These are phyloP conservation scores for Saccharomycopsis sp. DNA, from an alignment of 805 yeast genomes.

Conservation along the genomic window DNA sequence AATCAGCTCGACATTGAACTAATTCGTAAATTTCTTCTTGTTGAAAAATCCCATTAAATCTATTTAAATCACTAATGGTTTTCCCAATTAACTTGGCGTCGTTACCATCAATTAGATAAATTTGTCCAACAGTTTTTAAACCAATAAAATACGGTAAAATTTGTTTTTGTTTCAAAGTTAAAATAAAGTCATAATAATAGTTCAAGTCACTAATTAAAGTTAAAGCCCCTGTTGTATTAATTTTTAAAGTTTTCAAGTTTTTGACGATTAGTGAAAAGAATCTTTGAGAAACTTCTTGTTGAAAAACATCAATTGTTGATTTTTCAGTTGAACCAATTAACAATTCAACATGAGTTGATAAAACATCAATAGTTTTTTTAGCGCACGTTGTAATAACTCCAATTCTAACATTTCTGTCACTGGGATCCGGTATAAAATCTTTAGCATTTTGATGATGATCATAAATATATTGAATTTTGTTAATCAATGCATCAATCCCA, in stretches of 20 bases:
- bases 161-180: conserved; percentile 49
- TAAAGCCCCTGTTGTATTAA: conserved; percentile 77
- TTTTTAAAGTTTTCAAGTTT: conserved; percentile 58
- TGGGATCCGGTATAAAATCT: conserved; percentile 47
- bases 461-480: conserved; percentile 60
- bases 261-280: conserved; percentile 70
- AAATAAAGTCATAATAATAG: conserved; percentile 62
- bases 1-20: conserved; percentile 79
- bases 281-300: conserved; percentile 87
- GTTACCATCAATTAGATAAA: conserved; percentile 59
- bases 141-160: conserved; percentile 71
- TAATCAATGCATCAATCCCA: conserved; percentile 84
- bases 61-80: conserved; percentile 69
- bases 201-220: conserved; percentile 76
- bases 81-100: conserved; percentile 81
- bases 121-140: conserved; percentile 73
- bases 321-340: conserved; percentile 78
- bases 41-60: conserved; percentile 80
- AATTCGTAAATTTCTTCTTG: conserved; percentile 94
- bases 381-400: conserved; percentile 34
- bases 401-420: conserved; percentile 12
- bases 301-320: conserved; percentile 81
- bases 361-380: conserved; percentile 42
- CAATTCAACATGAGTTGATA: conserved; percentile 62
- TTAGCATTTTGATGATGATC: conserved; percentile 44